phyloP scores from a whole-genome alignment of 23 red algal species.

The Gracilaria vermiculophylla region DNA sequence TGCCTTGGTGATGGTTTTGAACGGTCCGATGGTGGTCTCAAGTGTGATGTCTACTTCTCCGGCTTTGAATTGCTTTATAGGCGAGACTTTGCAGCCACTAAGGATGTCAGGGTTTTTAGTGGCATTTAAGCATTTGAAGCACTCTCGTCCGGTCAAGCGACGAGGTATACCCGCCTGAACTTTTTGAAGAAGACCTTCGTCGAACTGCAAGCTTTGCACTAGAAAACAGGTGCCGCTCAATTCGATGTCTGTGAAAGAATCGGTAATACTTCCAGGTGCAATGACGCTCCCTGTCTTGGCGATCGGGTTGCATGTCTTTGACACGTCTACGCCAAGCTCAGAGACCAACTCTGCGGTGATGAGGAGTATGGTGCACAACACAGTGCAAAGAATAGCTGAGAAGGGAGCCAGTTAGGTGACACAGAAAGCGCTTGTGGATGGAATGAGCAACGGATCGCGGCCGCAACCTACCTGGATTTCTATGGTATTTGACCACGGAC shows the following conservation, averaged over 20 bases:
- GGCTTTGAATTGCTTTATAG: neutral
- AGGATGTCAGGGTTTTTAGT: neutral
- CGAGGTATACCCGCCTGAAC: constrained; percentile 32
- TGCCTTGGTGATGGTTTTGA: neutral
- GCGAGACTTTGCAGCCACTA: neutral
- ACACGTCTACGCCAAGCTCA: constrained; percentile 47
- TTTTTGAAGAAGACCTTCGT: neutral
- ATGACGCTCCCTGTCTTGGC: constrained; percentile 15
- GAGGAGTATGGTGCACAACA: constrained; percentile 34
- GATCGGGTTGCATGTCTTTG: constrained; percentile 13
- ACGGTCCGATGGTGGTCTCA: neutral
- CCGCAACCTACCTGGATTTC: constrained; percentile 23
- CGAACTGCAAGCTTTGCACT: neutral
- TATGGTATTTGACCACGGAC: constrained; percentile 30
- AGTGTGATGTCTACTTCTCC: neutral
- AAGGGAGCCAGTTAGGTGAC: neutral
- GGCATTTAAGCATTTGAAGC: constrained; percentile 23
- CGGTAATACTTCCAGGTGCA: neutral
- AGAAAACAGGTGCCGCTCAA: constrained; percentile 28
- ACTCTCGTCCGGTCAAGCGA: constrained; percentile 3
- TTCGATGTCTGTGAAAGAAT: constrained; percentile 10
- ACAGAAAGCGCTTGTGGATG: neutral
- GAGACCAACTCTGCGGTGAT: constrained; percentile 36
- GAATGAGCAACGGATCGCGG: neutral
- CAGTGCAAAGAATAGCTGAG: constrained; percentile 46